Evolutionary conservation across 2,329 filamentous ascomycete species (phyloP), one percentile per base, ranked within the genome.

Genomic region (Diaporthe amygdali): DNA sequence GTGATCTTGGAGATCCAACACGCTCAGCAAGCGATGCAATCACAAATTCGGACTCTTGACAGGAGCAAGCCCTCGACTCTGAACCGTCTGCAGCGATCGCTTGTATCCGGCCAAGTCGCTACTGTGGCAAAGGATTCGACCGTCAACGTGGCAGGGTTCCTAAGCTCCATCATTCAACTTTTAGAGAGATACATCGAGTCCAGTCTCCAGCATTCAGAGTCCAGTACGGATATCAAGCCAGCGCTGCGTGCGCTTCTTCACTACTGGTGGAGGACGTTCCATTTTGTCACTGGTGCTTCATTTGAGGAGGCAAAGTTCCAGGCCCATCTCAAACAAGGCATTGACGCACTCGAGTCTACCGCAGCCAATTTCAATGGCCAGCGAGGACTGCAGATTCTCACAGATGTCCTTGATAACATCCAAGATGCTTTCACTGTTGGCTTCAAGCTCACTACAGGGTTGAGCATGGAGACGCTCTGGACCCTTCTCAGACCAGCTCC

Each of bases 381-480:
- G 2, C 77, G 73, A n/a, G 76, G 80, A 41, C 78, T 76, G 3
- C 77, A 82, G 2, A 81, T 90, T n/a, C 76, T 84, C 5, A 75
- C 77, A 1, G 74, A 78, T 12, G 77, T 89, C 44, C 75, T 84
- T 1, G 76, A 80, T 0, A 83, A 81, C 7, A 76, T 92, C 2
- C 81, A 86, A 52, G 82, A 82, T 47, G 86, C 86, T 63, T 96
- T 97, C 77, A 86, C 89, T 30, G 87, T 89, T 20, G 91, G 90
- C 2, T 95, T 95, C 82, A 90, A 90, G 69, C 83, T 97, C 17
- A 90, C 86, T 0, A 95, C 92, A 2, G 95, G 94, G 0, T 83
- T 95, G 15, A 92, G 90, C 74, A 96, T 97, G 93, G 93, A 96
- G 77, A 80, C 84, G 10, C 85, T 97, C 6, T 97, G 95, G 96